Percentiles rank a stretch among this genome's conserved stretches.
Conservation (phyloP, 2,329 filamentous ascomycete genomes). For the Didymella sp. region DNA sequence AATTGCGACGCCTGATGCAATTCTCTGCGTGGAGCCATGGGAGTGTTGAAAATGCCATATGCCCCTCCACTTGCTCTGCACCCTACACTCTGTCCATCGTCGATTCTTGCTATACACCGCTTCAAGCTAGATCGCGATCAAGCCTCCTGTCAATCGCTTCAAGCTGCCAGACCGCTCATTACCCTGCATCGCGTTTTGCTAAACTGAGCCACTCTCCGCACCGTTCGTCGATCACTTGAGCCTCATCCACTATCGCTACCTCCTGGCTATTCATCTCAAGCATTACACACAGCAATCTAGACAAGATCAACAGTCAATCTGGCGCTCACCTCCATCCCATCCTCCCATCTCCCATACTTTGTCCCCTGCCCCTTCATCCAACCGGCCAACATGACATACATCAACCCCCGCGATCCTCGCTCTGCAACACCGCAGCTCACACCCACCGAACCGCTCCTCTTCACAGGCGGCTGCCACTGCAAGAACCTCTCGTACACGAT, state of each 20-base stretch:
- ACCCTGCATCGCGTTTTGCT: background rate
- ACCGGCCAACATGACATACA: conserved; percentile 6
- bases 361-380: background rate
- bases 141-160: background rate
- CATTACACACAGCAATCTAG: background rate
- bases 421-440: background rate
- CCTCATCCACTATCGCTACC: background rate
- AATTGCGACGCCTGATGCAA: background rate
- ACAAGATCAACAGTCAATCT: background rate
- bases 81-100: background rate
- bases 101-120: background rate
- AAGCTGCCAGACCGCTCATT: background rate
- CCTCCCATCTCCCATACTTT: background rate
- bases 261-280: background rate
- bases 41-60: conserved; percentile 1
- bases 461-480: conserved; percentile 58
- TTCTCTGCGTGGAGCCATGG: background rate
- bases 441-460: conserved; percentile 16
- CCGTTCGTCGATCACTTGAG: background rate
- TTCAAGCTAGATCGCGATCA: background rate
- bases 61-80: background rate
- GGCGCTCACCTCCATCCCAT: background rate
- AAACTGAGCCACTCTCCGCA: background rate
- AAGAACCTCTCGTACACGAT: conserved; percentile 57
- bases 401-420: conserved; percentile 8